A percentile compares a stretch with the other conserved stretches of the same genome.
Evolutionary conservation across 352 stramenopile species (phyloP).

Genomic region (Phytopythium litorale): DNA sequence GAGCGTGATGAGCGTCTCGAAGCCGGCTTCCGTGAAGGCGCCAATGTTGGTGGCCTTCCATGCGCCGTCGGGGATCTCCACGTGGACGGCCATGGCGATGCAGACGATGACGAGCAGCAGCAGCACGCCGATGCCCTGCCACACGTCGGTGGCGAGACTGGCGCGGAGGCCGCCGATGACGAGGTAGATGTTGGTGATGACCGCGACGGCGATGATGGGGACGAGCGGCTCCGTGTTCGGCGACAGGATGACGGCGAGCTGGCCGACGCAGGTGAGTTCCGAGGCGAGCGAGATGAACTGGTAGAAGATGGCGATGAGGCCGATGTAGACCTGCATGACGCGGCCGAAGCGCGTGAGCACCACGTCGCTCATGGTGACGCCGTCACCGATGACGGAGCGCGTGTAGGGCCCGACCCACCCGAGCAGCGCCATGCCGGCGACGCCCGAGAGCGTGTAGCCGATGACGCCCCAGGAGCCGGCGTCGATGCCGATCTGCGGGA

Average conservation of each 20-base stretch:
- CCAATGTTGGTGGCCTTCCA: conserved; percentile 52
- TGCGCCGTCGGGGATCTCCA: conserved; percentile 44
- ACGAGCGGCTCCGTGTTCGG: conserved; percentile 46
- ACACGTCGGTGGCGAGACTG: conserved; percentile 71
- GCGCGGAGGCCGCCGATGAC: conserved; percentile 68
- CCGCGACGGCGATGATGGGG: conserved; percentile 47
- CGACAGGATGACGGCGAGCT: conserved; percentile 47
- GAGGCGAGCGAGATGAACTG: conserved; percentile 80
- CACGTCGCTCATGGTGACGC: conserved; percentile 73
- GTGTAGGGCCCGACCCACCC: conserved; percentile 50
- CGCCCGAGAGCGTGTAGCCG: conserved; percentile 63
- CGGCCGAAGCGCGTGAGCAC: conserved; percentile 56
- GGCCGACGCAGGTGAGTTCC: conserved; percentile 59
- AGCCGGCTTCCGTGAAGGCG: conserved; percentile 56
- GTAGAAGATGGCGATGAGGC: conserved; percentile 70
- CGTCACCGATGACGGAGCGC: conserved; percentile 56
- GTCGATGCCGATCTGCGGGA: conserved; percentile 68
- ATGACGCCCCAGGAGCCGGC: conserved; percentile 74
- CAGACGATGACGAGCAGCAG: conserved; percentile 51
- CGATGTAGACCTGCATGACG: conserved; percentile 63
- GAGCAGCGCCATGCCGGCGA: conserved; percentile 55
- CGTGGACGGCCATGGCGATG: conserved; percentile 55
- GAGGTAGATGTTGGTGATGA: conserved; percentile 73
- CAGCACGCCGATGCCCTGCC: conserved; percentile 65
- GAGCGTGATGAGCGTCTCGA: conserved; percentile 72